Conservation (phyloP, 768 basidiomycete species). For the Pleurotus pulmonarius region DNA sequence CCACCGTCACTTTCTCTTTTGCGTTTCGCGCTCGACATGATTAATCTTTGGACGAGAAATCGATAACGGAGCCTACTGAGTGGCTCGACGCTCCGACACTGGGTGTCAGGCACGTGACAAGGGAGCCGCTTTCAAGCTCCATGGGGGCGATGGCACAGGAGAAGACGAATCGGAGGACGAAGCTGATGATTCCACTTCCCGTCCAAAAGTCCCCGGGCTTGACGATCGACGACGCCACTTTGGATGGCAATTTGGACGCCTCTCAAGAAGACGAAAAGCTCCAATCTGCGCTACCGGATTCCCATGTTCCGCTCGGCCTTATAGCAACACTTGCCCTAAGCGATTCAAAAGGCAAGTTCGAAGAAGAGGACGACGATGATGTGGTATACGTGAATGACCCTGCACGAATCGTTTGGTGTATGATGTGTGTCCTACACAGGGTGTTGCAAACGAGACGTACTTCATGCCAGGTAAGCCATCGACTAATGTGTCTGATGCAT, state of each 20-base stretch:
- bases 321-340: conserved; percentile 70
- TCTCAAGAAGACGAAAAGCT: conserved; percentile 42
- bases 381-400: conserved; percentile 39
- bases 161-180: conserved; percentile 44
- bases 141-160: neutral
- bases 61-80: no score
- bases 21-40: no score
- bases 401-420: conserved; percentile 8
- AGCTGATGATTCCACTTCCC: conserved; percentile 20
- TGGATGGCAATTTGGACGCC: conserved; percentile 18
- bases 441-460: conserved; percentile 76
- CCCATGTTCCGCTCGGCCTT: conserved; percentile 71
- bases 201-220: neutral
- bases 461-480: conserved; percentile 65
- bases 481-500: neutral
- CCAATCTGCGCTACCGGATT: conserved; percentile 56
- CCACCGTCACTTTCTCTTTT: no score
- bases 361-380: conserved; percentile 56
- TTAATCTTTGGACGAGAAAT: no score
- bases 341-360: conserved; percentile 32
- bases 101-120: no score
- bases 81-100: no score
- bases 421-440: conserved; percentile 37
- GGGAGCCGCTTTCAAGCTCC: no score
- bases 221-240: conserved; percentile 26